Base-by-base conservation (phyloP, 2,329 filamentous ascomycete genomes). In the Colletotrichum tropicicola region DNA sequence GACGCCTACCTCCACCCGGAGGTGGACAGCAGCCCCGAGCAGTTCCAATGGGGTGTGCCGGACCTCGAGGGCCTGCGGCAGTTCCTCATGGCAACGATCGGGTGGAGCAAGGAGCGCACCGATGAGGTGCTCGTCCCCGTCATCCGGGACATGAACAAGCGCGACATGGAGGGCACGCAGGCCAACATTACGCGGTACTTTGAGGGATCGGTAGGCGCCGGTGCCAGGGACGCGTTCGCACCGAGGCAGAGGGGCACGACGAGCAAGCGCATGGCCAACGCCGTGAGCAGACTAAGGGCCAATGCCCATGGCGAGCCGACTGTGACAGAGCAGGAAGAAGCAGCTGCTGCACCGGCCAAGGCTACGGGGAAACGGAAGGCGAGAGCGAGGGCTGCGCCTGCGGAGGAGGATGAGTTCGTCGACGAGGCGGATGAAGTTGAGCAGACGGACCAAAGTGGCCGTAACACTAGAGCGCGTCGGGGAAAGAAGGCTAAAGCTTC, bases 101-200 rank as follows among this genome's bases (percentile, higher is more conserved):
- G 96, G 0, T 99, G 96, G 96, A 89, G 85, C 58, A 90, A 92
- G 75, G 95, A 98, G 77, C 85, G 94, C 7, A 98, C 95, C 0
- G 96, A 99, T 73, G 96, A 99, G 77, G 92, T 99, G 2, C 86
- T 99, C 2, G 93, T 99, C 1, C 96, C 96, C 0, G 97, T 99
- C 1, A 96, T 99, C 68, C 87, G 90, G 60, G 96, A 99, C 73
- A 97, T 99, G 92, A 98, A 98, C 75, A 87, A 89, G 4, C 86
- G 96, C 39, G 92, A 93, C 69, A 85, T 89, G 27, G 96, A 98
- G 79, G 96, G 96, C 6, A 98, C 95, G 17, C 96, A 99, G 82
- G 90, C 89, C 63, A 99, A 99, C 71, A 97, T 99, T 69, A 99
- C 96, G n/a, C 85, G 90, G 23, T 99, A 90, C 77, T 98, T 98